phyloP scores from a whole-genome alignment of 1,139 yeast genomes.

The Yamadazyma conglobata region DNA sequence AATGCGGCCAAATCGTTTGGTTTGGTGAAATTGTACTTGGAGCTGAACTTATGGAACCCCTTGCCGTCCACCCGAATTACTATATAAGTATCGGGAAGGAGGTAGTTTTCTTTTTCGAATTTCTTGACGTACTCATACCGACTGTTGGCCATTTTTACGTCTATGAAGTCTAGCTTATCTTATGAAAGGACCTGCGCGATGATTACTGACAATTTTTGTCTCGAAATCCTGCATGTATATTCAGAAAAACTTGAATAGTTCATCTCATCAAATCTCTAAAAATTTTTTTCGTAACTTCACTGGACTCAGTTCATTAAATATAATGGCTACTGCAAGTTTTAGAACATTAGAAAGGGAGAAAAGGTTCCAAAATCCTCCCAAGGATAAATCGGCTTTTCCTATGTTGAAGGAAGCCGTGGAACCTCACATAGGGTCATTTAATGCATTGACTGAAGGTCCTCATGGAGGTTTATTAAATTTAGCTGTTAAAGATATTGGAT shows the following conservation, averaged over 20 bases:
- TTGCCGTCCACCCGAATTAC: conserved; percentile 90
- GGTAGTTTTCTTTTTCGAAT: conserved; percentile 70
- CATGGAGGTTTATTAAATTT: conserved; percentile 80
- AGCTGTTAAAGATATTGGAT: conserved; percentile 87
- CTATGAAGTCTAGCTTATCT: too few species aligned
- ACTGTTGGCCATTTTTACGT: conserved; percentile 65
- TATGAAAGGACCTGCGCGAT: too few species aligned
- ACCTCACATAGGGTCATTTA: conserved; percentile 95
- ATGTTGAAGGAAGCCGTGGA: conserved; percentile 81
- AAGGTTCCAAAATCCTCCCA: conserved; percentile 85
- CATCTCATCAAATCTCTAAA: conserved; percentile 12
- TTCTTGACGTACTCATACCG: conserved; percentile 79
- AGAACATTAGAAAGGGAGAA: conserved; percentile 85
- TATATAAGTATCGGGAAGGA: conserved; percentile 78
- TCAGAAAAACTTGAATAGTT: not conserved
- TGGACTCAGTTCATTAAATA: not conserved
- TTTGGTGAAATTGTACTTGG: conserved; percentile 67
- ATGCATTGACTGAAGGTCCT: conserved; percentile 87
- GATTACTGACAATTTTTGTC: too few species aligned
- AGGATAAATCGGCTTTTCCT: conserved; percentile 79
- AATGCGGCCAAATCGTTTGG: conserved; percentile 85
- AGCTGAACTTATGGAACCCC: conserved; percentile 85
- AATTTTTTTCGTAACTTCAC: conserved; percentile 8
- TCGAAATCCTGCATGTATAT: conserved; percentile 2
- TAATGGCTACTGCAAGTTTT: conserved; percentile 45